Conservation (phyloP, 495 filamentous ascomycete species). For the Glonium stellatum region DNA sequence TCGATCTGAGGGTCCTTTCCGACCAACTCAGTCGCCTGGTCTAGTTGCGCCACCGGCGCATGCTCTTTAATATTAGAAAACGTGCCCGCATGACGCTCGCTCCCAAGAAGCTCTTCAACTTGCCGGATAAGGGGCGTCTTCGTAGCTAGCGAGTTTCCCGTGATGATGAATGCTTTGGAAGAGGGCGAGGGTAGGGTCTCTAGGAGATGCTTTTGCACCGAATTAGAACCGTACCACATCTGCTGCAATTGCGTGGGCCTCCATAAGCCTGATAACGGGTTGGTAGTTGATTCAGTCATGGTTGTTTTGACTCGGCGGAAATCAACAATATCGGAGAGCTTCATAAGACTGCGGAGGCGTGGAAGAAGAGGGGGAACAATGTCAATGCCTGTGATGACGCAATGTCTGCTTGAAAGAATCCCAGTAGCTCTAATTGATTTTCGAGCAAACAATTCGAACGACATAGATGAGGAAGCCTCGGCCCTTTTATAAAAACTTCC, state of each 20-base stretch:
- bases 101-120: slow-evolving; percentile 39
- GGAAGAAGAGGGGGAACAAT: too few relatives aligned
- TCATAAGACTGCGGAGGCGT: background rate
- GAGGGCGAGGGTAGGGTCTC: slow-evolving; percentile 31
- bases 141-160: slow-evolving; percentile 42
- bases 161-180: slow-evolving; percentile 48
- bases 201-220: slow-evolving; percentile 40
- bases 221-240: slow-evolving; percentile 42
- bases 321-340: background rate
- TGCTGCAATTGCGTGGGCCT: slow-evolving; percentile 39
- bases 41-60: slow-evolving; percentile 42
- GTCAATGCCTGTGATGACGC: too few relatives aligned
- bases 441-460: too few relatives aligned
- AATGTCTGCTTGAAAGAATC: too few relatives aligned
- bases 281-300: slow-evolving; percentile 35
- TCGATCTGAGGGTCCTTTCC: slow-evolving; percentile 39
- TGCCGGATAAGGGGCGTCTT: slow-evolving; percentile 43
- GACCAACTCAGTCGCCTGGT: slow-evolving; percentile 40
- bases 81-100: slow-evolving; percentile 41
- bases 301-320: slow-evolving; percentile 16
- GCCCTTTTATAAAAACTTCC: too few relatives aligned
- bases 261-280: slow-evolving; percentile 40
- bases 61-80: slow-evolving; percentile 44
- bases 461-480: too few relatives aligned
- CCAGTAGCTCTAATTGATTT: too few relatives aligned